These are phyloP conservation scores for Discostella stelligera DNA, from an alignment of 352 stramenopile genomes.

Conservation along the genomic window DNA sequence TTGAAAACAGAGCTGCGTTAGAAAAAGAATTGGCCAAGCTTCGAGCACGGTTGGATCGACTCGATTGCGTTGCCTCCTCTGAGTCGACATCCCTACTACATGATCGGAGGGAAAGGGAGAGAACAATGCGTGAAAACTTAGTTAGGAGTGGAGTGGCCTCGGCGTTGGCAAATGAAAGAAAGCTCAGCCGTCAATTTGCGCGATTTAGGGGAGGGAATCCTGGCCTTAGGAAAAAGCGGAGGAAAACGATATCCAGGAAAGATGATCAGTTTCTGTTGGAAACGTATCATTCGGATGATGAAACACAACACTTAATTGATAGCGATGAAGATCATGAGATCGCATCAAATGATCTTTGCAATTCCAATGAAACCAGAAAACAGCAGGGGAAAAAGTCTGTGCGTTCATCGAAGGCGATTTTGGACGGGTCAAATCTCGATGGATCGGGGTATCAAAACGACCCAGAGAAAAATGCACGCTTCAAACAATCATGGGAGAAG, in stretches of 20 bases:
- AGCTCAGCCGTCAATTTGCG: conserved; percentile 20
- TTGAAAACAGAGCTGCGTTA: conserved; percentile 37
- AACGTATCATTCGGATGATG: conserved; percentile 61
- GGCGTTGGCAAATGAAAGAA: conserved; percentile 43
- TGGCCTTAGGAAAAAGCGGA: conserved; percentile 6
- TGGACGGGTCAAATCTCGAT: conserved; percentile 58
- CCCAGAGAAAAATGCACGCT: conserved; percentile 28
- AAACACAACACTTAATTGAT: conserved; percentile 12
- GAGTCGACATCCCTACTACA: conserved; percentile 9
- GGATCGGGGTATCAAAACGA: conserved; percentile 49
- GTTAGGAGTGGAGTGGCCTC: conserved; percentile 46
- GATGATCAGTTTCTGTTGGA: conserved; percentile 56
- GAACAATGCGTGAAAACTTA: conserved; percentile 57
- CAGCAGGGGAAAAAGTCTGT: neutral
- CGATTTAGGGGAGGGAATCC: neutral
- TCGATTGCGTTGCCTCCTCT: conserved; percentile 24
- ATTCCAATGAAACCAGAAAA: neutral
- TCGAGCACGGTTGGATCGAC: conserved; percentile 35
- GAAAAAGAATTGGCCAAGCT: conserved; percentile 43
- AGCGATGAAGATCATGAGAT: conserved; percentile 27
- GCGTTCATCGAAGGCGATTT: conserved; percentile 38
- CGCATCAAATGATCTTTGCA: conserved; percentile 8
- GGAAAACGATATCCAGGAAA: neutral
- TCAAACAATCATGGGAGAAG: conserved; percentile 3
- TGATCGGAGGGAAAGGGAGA: conserved; percentile 19